Percentiles rank a stretch among this genome's conserved stretches.
phyloP scores from a whole-genome alignment of 1,139 yeast genomes.

The Nakaseomyces bracarensis region DNA sequence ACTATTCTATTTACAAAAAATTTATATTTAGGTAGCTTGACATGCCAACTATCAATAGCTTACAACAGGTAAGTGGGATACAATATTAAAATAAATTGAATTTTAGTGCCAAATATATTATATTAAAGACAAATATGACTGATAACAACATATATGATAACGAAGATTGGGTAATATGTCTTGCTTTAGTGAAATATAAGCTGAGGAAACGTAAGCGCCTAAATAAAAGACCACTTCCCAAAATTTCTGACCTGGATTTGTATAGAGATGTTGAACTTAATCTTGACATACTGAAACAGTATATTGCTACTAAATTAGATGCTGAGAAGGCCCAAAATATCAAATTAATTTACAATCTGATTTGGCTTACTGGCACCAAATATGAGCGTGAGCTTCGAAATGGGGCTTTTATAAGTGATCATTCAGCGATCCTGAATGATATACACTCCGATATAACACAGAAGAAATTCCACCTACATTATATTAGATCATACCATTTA shows the following conservation, averaged over 20 bases:
- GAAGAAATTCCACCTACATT: background rate
- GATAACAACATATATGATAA: no score
- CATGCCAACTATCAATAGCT: no score
- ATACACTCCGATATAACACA: background rate
- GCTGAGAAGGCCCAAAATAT: background rate
- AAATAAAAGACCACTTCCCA: background rate
- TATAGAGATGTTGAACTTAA: background rate
- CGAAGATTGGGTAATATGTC: conserved; percentile 1
- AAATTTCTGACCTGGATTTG: background rate
- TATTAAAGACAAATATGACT: no score
- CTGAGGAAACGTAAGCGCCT: background rate
- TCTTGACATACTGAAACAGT: background rate
- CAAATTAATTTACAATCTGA: background rate
- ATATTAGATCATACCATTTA: background rate
- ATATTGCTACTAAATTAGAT: background rate
- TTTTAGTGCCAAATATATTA: no score
- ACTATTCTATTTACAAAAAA: background rate
- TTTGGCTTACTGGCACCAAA: background rate
- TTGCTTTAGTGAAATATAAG: background rate
- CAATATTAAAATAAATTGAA: no score
- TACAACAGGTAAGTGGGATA: no score
- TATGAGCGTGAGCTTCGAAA: background rate
- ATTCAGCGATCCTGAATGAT: background rate
- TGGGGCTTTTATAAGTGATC: background rate
- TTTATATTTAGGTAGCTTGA: no score